phyloP scores from a whole-genome alignment of 306 rosid species.

The Luffa acutangula region DNA sequence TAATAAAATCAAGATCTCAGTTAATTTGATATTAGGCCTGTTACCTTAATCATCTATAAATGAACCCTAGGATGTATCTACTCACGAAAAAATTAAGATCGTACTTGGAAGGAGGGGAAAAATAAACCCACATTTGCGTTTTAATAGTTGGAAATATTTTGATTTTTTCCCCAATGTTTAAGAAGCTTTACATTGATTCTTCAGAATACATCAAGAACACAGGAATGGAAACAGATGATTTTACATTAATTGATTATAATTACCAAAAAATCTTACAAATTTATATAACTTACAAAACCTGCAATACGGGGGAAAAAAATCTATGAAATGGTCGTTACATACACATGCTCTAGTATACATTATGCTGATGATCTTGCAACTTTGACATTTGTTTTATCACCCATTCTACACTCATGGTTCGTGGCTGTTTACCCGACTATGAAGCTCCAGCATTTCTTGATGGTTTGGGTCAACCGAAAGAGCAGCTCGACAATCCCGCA shows the following conservation, averaged over 20 bases:
- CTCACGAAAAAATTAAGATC: background rate
- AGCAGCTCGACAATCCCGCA: conserved; percentile 89
- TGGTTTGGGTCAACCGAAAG: conserved; percentile 88
- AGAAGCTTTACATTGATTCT: background rate
- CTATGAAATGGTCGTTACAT: conserved; percentile 14
- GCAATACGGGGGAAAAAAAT: conserved; percentile 3
- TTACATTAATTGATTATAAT: conserved; percentile 8
- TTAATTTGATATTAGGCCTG: background rate
- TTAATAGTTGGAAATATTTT: background rate
- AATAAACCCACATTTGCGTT: background rate
- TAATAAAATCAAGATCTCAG: too few relatives aligned
- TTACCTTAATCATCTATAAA: background rate
- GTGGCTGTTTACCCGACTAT: conserved; percentile 71
- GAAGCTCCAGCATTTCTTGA: conserved; percentile 92
- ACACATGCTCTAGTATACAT: conserved; percentile 14
- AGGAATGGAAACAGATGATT: conserved; percentile 2
- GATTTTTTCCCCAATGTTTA: background rate
- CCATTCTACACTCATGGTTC: conserved; percentile 48
- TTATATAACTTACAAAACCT: conserved; percentile 9
- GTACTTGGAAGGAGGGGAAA: background rate
- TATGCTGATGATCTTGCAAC: background rate
- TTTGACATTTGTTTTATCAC: background rate
- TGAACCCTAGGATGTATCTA: background rate
- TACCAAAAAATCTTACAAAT: conserved; percentile 10
- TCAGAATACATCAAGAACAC: background rate